Percentiles rank a stretch among this genome's conserved stretches.
Conservation (phyloP, 352 stramenopile genomes). For the Phytophthora brassicae region DNA sequence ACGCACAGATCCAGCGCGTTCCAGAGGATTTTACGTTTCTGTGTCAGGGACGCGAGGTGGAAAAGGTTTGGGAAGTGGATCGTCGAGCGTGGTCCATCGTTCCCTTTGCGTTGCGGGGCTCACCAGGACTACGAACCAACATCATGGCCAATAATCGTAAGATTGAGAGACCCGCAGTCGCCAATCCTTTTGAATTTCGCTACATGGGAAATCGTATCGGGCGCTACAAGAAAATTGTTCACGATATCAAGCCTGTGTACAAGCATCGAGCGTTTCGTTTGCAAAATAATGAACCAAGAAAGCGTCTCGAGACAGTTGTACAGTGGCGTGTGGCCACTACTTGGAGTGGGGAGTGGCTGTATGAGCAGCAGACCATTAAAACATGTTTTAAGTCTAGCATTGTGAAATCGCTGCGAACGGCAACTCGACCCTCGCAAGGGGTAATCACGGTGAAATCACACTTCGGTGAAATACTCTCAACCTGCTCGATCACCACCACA, state of each 20-base stretch:
- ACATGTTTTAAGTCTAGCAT: conserved; percentile 39
- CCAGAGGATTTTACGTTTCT: conserved; percentile 55
- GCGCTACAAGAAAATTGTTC: conserved; percentile 65
- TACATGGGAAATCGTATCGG: conserved; percentile 61
- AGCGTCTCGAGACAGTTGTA: conserved; percentile 30
- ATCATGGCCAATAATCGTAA: conserved; percentile 42
- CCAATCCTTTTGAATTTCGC: conserved; percentile 56
- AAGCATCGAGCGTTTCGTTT: conserved; percentile 41
- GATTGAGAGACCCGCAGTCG: conserved; percentile 31
- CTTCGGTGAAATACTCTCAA: conserved; percentile 48
- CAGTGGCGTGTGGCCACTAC: conserved; percentile 54
- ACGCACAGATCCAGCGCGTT: conserved; percentile 36
- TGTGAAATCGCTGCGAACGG: conserved; percentile 43
- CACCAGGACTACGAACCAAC: conserved; percentile 43
- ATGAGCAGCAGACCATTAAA: conserved; percentile 39
- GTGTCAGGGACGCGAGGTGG: conserved; percentile 51
- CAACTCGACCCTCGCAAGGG: conserved; percentile 23
- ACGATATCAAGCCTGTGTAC: conserved; percentile 60
- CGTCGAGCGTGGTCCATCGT: conserved; percentile 56
- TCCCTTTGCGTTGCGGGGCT: conserved; percentile 59
- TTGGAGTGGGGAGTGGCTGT: conserved; percentile 70
- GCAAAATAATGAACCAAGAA: conserved; percentile 22
- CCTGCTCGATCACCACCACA: conserved; percentile 10
- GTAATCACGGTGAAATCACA: conserved; percentile 52
- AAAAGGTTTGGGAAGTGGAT: conserved; percentile 57